Evolutionary conservation across 2,329 filamentous ascomycete species (phyloP).

Genomic region (Penicillium sp.): DNA sequence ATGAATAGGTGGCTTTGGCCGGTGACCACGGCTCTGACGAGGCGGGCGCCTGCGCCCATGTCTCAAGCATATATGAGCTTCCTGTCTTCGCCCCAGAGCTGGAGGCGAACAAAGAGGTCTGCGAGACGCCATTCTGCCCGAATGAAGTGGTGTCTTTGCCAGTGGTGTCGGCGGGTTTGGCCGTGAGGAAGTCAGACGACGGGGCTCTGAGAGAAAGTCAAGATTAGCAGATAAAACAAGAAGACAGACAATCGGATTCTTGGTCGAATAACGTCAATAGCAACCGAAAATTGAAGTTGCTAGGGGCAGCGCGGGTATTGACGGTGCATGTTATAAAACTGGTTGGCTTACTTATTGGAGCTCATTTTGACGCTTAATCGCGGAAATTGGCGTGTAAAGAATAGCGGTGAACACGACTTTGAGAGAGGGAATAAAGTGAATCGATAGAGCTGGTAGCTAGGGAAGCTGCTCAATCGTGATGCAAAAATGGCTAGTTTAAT

Average conservation of each 20-base stretch:
- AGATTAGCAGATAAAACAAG: background rate
- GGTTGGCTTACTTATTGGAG: background rate
- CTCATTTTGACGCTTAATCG: background rate
- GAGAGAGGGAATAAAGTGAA: background rate
- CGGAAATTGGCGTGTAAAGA: background rate
- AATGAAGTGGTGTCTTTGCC: background rate
- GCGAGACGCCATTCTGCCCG: background rate
- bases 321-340: background rate
- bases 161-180: background rate
- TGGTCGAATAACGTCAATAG: background rate
- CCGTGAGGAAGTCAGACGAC: background rate
- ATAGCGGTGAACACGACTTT: background rate
- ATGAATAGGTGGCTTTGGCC: background rate
- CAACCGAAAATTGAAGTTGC: background rate
- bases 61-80: background rate
- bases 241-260: background rate
- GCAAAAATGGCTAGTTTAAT: background rate
- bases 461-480: background rate
- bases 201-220: background rate
- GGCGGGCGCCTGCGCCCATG: background rate
- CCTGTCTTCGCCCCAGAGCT: too few species aligned
- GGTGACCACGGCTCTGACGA: constrained; percentile 1
- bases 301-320: background rate
- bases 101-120: background rate
- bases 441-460: background rate